Conservation (phyloP, 805 yeast genomes). For the Saccharomyces kudriavzevii region DNA sequence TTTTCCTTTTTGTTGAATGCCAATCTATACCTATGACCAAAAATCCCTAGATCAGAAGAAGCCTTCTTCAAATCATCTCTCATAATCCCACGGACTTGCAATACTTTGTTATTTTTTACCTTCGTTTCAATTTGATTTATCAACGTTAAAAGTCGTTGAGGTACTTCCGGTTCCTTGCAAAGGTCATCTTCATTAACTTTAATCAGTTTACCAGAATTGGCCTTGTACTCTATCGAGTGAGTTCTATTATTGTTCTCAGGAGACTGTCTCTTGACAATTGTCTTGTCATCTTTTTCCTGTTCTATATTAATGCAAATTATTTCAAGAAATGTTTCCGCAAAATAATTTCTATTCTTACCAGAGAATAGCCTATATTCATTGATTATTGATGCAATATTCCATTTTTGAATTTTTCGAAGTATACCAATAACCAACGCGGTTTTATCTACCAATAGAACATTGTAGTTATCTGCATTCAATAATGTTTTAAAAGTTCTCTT, state of each 20-base stretch:
- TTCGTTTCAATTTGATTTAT: constrained; percentile 20
- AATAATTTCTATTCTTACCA: constrained; percentile 65
- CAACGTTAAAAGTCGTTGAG: constrained; percentile 19
- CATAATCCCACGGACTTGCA: not conserved
- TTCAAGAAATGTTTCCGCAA: constrained; percentile 77
- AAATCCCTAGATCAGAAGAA: constrained; percentile 25
- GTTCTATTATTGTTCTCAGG: not conserved
- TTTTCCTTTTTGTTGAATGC: constrained; percentile 27
- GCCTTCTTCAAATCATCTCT: constrained; percentile 11
- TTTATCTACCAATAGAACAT: constrained; percentile 68
- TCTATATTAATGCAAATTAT: constrained; percentile 41
- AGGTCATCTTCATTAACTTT: constrained; percentile 25
- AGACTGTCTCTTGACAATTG: not conserved
- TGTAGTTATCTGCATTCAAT: constrained; percentile 54
- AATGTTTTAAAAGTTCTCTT: constrained; percentile 58
- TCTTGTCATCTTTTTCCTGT: constrained; percentile 19
- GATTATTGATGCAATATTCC: constrained; percentile 79
- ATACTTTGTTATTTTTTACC: constrained; percentile 3
- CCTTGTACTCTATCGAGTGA: constrained; percentile 2
- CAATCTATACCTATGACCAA: constrained; percentile 27
- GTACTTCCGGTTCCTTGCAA: constrained; percentile 22
- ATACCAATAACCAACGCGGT: constrained; percentile 75
- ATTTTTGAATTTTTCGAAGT: constrained; percentile 72
- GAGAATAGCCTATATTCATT: constrained; percentile 77
- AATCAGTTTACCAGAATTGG: constrained; percentile 12